These are phyloP conservation scores for Cronartium quercuum DNA, from an alignment of 1,284 basidiomycete genomes.

Conservation along the genomic window DNA sequence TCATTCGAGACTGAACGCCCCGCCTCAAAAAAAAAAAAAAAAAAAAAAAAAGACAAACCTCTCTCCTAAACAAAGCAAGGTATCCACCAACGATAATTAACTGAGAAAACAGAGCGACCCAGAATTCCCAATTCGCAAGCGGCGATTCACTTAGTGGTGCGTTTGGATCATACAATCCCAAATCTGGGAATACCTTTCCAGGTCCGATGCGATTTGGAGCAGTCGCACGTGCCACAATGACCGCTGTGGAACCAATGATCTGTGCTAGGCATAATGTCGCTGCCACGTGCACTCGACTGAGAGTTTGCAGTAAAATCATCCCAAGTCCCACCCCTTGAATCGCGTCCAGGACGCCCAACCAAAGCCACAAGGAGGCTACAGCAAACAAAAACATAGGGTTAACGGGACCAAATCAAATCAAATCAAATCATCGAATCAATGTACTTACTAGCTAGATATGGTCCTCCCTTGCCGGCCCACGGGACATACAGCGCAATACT, in stretches of 20 bases:
- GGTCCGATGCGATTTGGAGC: conserved; percentile 76
- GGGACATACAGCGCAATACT: conserved; percentile 81
- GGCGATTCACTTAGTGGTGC: conserved; percentile 40
- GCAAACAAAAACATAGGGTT: conserved; percentile 12
- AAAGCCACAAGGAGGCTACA: conserved; percentile 78
- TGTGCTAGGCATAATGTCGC: conserved; percentile 82
- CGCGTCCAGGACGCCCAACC: conserved; percentile 85
- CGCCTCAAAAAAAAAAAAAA: not conserved
- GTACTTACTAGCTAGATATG: conserved; percentile 58
- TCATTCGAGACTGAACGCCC: no score
- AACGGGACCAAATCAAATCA: not conserved
- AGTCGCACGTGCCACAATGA: conserved; percentile 78
- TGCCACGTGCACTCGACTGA: conserved; percentile 84
- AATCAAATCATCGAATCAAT: not conserved
- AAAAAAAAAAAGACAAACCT: conserved; percentile 46
- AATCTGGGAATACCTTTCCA: conserved; percentile 81
- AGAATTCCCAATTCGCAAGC: conserved; percentile 61
- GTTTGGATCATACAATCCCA: conserved; percentile 66
- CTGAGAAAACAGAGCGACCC: conserved; percentile 73
- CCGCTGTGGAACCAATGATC: conserved; percentile 58
- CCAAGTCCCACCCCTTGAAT: conserved; percentile 86
- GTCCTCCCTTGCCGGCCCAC: conserved; percentile 74
- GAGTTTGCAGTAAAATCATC: conserved; percentile 85
- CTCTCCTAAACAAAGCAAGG: conserved; percentile 89
- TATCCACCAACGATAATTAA: conserved; percentile 79